Base-by-base conservation (phyloP, 1,284 basidiomycete species). In the Pterulicium gracile region DNA sequence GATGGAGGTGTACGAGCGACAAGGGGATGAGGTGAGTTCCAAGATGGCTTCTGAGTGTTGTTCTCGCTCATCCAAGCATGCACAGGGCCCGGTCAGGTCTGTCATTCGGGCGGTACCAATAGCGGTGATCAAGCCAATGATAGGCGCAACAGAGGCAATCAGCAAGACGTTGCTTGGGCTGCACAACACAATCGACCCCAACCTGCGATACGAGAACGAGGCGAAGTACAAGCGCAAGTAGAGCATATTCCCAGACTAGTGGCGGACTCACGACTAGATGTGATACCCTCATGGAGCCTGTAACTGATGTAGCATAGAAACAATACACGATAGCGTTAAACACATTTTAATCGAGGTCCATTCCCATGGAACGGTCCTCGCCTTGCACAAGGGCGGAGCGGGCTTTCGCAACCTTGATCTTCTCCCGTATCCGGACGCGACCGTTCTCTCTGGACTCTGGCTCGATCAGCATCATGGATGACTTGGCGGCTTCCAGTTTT, bases 1-100 rank as follows among this genome's bases (percentile, higher is more conserved):
- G 0, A 98, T 98, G 93, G 96, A 98, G 62, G 92, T 97, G 14
- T 97, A 98, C 56, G 95, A 98, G 62, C 73, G 86, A 49, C 86
- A 88, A 12, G 87, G 87, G 14, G 86, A 82, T 46, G 87, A 93
- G 73, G 92, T 88, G 55, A 60, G 75, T 66, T 41, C 47, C 35
- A 34, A 24, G 23, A 18, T n/a, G 24, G 32, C 17, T 20, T 4
- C 34, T 36, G 32, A 32, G 39, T 44, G 42, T 32, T 36, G 17
- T 18, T n/a, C 17, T 46, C n/a, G 39, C 19, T 46, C 39, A 45
- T 36, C 41, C 51, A 40, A 49, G 15, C 22, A 24, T 51, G 44
- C 20, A 1, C 56, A 95, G 90, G 92, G 92, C 1, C 81, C 92
- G 35, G 83, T 94, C 40, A 83, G 82, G 48, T 88, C 94, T 17